phyloP scores from a whole-genome alignment of 148 eudicot species.

The Silene latifolia region DNA sequence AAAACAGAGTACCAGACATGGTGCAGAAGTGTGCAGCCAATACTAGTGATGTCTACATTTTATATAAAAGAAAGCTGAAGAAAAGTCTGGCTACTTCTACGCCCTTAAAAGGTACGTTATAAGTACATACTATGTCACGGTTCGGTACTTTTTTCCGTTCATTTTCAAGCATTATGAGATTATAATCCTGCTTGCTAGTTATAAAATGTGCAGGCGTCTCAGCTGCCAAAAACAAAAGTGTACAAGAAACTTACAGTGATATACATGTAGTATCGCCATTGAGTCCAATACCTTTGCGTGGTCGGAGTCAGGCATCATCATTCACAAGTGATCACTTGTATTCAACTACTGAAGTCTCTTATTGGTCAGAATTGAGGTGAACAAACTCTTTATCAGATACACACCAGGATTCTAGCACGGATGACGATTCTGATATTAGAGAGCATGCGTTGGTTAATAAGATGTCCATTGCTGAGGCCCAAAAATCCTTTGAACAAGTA shows the following conservation, averaged over 20 bases:
- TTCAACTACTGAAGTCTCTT: slow-evolving; percentile 22
- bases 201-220: neutral
- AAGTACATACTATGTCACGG: neutral
- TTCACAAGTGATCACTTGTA: slow-evolving; percentile 21
- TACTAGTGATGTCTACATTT: slow-evolving; percentile 49
- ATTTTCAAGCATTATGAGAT: neutral
- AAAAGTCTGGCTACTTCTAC: slow-evolving; percentile 39
- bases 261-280: neutral
- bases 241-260: neutral
- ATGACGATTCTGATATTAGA: slow-evolving; percentile 20
- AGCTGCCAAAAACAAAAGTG: neutral
- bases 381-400: slow-evolving; percentile 25
- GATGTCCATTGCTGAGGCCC: slow-evolving; percentile 12
- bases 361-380: slow-evolving; percentile 27
- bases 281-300: slow-evolving; percentile 21
- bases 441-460: slow-evolving; percentile 14
- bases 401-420: slow-evolving; percentile 18
- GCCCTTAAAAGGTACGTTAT: slow-evolving; percentile 38
- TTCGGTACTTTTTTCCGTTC: neutral
- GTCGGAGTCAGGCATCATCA: too few species aligned
- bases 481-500: slow-evolving; percentile 29
- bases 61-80: slow-evolving; percentile 45
- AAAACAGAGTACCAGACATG: slow-evolving; percentile 47
- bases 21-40: slow-evolving; percentile 54
- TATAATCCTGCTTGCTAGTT: neutral